A percentile compares a stretch with the other conserved stretches of the same genome.
phyloP scores from a whole-genome alignment of 164 flowering plant species.

The Taxillus chinensis region DNA sequence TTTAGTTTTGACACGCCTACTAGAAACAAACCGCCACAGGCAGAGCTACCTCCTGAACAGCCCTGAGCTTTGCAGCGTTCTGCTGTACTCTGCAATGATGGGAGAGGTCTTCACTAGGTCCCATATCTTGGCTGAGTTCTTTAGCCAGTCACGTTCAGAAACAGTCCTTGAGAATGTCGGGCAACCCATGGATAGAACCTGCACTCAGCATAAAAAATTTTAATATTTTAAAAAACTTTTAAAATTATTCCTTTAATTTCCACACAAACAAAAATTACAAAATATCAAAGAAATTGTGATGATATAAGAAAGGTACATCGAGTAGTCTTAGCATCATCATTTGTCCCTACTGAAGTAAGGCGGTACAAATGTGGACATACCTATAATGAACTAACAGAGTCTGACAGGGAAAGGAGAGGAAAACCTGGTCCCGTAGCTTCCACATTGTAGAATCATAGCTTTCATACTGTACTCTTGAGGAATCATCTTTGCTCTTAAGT shows the following conservation, averaged over 20 bases:
- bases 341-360: too few relatives aligned
- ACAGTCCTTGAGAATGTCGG: conserved; percentile 60
- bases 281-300: background rate
- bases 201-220: background rate
- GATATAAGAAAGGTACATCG: too few relatives aligned
- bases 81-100: conserved; percentile 55
- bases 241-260: background rate
- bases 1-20: too few relatives aligned
- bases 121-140: conserved; percentile 79
- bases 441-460: conserved; percentile 40
- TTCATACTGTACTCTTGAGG: conserved; percentile 30
- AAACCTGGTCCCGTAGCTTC: conserved; percentile 70
- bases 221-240: too few relatives aligned
- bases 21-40: too few relatives aligned
- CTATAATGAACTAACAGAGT: too few relatives aligned
- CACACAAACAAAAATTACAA: background rate
- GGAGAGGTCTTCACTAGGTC: conserved; percentile 68
- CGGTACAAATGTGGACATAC: too few relatives aligned
- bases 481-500: conserved; percentile 39
- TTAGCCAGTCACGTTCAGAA: conserved; percentile 84
- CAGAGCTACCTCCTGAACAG: conserved; percentile 47
- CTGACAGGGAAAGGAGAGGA: conserved; percentile 8
- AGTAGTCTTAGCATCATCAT: too few relatives aligned
- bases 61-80: conserved; percentile 55
- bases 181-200: conserved; percentile 63